These are phyloP conservation scores for Helminthosporium solani DNA, from an alignment of 2,329 filamentous ascomycete genomes.

Conservation along the genomic window DNA sequence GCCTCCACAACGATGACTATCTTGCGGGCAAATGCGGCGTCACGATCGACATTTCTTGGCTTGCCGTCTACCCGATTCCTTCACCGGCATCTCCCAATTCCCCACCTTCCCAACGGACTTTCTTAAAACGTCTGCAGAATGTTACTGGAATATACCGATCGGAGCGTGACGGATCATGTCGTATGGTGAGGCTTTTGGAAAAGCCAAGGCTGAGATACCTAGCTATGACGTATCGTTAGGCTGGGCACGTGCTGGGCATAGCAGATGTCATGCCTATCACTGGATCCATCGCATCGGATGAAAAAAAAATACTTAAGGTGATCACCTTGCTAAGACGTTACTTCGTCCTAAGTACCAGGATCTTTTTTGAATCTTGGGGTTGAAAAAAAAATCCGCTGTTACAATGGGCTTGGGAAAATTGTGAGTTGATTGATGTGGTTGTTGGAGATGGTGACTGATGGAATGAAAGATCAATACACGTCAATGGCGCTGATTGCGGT, in stretches of 20 bases:
- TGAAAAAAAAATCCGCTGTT: not conserved
- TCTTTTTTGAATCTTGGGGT: not conserved
- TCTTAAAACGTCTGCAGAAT: too few species aligned
- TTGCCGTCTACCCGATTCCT: too few species aligned
- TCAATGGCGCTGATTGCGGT: conserved; percentile 35
- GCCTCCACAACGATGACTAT: too few species aligned
- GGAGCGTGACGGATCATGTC: too few species aligned
- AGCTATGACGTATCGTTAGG: conserved; percentile 5
- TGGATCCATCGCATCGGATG: not conserved
- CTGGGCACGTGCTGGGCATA: conserved; percentile 8
- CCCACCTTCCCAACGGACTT: too few species aligned
- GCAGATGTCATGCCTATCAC: not conserved
- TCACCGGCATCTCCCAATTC: too few species aligned
- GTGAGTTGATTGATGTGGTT: conserved; percentile 8
- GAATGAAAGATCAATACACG: conserved; percentile 22
- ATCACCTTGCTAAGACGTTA: too few species aligned
- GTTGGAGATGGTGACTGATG: conserved; percentile 7
- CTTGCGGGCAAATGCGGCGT: too few species aligned
- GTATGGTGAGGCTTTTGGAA: too few species aligned
- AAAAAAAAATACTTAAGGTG: not conserved
- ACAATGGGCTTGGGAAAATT: conserved; percentile 29
- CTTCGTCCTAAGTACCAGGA: not conserved
- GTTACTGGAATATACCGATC: too few species aligned
- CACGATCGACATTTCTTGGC: too few species aligned
- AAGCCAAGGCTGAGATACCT: conserved; percentile 1